These are phyloP conservation scores for Trichosporon sp. DNA, from an alignment of 1,284 basidiomycete species.

Conservation along the genomic window DNA sequence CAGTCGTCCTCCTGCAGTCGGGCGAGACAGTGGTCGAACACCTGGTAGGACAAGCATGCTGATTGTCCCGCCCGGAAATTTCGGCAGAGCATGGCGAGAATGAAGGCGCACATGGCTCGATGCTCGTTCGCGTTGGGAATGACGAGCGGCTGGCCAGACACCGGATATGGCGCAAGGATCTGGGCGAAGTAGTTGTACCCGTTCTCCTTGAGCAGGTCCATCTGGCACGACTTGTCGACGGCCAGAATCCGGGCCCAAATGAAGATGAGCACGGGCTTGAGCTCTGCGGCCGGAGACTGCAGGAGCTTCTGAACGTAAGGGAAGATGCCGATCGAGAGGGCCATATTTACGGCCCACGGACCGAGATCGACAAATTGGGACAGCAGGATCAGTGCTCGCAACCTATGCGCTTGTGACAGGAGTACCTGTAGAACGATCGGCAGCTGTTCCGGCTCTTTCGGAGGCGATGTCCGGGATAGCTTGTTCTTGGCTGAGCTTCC, in stretches of 20 bases:
- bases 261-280: constrained; percentile 97
- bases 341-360: constrained; percentile 96
- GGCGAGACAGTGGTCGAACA: constrained; percentile 84
- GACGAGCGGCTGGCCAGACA: constrained; percentile 45
- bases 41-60: constrained; percentile 75
- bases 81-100: constrained; percentile 84
- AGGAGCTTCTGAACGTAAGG: constrained; percentile 96
- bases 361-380: constrained; percentile 97
- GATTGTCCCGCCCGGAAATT: constrained; percentile 81
- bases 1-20: constrained; percentile 81
- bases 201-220: constrained; percentile 77
- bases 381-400: constrained; percentile 90
- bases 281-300: constrained; percentile 87
- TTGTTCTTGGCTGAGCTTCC: constrained; percentile 49
- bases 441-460: constrained; percentile 71
- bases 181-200: constrained; percentile 86
- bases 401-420: constrained; percentile 89
- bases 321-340: constrained; percentile 97
- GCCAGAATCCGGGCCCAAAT: constrained; percentile 98
- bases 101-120: constrained; percentile 98
- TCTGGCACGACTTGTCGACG: constrained; percentile 87
- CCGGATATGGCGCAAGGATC: constrained; percentile 56
- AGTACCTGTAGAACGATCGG: constrained; percentile 96
- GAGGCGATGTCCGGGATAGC: constrained; percentile 11
- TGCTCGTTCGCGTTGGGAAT: constrained; percentile 93